Evolutionary conservation across 2,329 filamentous ascomycete species (phyloP).

Genomic region (Chaetomium globosum): DNA sequence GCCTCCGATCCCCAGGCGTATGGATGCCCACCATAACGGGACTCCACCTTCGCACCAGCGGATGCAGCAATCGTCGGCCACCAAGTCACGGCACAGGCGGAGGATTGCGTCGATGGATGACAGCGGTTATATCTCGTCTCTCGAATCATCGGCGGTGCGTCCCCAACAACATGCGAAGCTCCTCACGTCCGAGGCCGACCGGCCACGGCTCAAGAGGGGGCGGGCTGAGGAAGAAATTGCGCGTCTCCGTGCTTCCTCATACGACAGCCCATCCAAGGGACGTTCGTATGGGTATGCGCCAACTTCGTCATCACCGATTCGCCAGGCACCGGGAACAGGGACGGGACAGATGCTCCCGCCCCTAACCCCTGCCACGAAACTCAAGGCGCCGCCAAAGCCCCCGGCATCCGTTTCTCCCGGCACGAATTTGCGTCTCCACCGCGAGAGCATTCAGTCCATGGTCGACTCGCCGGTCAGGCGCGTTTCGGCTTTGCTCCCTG

Average conservation of each 20-base stretch:
- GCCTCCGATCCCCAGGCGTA: conserved; percentile 72
- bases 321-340: conserved; percentile 52
- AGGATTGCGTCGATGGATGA: conserved; percentile 82
- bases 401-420: conserved; percentile 86
- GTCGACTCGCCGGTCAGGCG: conserved; percentile 71
- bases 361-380: conserved; percentile 80
- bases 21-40: conserved; percentile 63
- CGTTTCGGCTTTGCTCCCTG: conserved; percentile 50
- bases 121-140: conserved; percentile 94
- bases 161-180: conserved; percentile 66
- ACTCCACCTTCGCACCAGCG: conserved; percentile 74
- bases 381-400: conserved; percentile 63
- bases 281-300: conserved; percentile 58
- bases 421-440: conserved; percentile 86
- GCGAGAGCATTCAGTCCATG: conserved; percentile 78
- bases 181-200: conserved; percentile 76
- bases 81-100: conserved; percentile 64
- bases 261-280: conserved; percentile 82
- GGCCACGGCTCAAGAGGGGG: conserved; percentile 80
- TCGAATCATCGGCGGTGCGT: conserved; percentile 86
- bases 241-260: conserved; percentile 86
- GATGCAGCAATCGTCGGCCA: conserved; percentile 64
- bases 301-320: conserved; percentile 69
- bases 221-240: conserved; percentile 95
- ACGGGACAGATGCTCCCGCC: conserved; percentile 68